Percentiles rank a stretch among this genome's conserved stretches.
Conservation (phyloP, 371 early-diverging fungal species). For the Encephalitozoon cuniculi region DNA sequence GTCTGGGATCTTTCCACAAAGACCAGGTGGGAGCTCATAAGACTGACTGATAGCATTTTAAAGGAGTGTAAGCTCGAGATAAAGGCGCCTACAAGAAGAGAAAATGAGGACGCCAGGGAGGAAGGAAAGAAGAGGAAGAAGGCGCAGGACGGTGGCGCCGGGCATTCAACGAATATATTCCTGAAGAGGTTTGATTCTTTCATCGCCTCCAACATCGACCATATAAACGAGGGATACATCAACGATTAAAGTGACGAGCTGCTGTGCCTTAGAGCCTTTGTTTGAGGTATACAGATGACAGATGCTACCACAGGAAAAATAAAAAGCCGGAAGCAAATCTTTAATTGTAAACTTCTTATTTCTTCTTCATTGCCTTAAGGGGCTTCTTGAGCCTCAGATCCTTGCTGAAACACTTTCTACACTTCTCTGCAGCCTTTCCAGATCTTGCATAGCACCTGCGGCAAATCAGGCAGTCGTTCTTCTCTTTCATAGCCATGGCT, state of each 20-base stretch:
- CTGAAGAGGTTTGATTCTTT: constrained; percentile 35
- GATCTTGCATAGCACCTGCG: constrained; percentile 50
- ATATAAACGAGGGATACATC: neutral
- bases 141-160: neutral
- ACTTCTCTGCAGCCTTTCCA: constrained; percentile 37
- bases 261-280: neutral
- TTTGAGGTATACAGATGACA: too few species aligned
- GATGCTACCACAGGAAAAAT: too few species aligned
- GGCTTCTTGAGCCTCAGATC: constrained; percentile 50
- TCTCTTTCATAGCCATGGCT: constrained; percentile 12
- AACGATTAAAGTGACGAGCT: neutral
- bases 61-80: constrained; percentile 10
- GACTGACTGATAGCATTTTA: constrained; percentile 39
- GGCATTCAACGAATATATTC: constrained; percentile 24
- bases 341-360: constrained; percentile 20
- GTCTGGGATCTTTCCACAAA: constrained; percentile 51
- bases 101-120: neutral
- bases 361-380: constrained; percentile 18
- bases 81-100: neutral
- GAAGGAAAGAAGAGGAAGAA: constrained; percentile 12
- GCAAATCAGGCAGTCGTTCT: constrained; percentile 38
- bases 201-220: constrained; percentile 28
- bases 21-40: constrained; percentile 35
- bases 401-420: constrained; percentile 48
- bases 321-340: neutral